Evolutionary conservation across 2,329 filamentous ascomycete genomes (phyloP), one percentile per base, ranked within the genome.

Genomic region (Xylaria sp.): DNA sequence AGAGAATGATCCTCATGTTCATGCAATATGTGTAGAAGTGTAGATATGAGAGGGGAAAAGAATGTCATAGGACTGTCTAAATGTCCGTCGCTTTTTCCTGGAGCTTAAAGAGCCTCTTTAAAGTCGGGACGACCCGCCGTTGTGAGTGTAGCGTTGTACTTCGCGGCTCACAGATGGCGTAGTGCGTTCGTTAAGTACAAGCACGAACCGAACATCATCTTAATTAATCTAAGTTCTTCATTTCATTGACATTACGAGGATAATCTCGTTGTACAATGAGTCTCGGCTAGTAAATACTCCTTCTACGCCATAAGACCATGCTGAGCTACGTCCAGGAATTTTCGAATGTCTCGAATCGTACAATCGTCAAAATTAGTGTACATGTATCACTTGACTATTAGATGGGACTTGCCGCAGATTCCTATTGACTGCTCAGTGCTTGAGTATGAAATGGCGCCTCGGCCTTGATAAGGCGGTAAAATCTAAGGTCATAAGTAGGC

Each of bases 1-100:
- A 28, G 21, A 61, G n/a, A 57, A 57, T 33, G 53, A 38, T 52
- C 43, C 59, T 49, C 63, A 66, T 67, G 31, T 47, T 64, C 28
- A 21, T 9, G 12, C 21, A 0, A 49, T 43, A 23, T 12, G 9
- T 17, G 28, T 15, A 21, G 38, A 7, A 42, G 31, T 31, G 51
- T 12, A 42, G 15, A 23, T 12, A 51, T 19, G 40, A 46, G 25
- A n/a, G 21, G 9, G 5, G 35, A 38, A 12, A 12, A 12, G 1
- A 28, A 57, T 53, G 38, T 14, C 9, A 33, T 61, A 12, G 11
- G 19, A 31, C 35, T 14, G 25, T 5, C 35, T 14, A 5, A 8
- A 23, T 15, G 12, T 46, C 12, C 14, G 15, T 58, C 52, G 37
- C 25, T 21, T 6, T 46, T 25, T 23, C 19, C n/a, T n/a, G 9